phyloP scores from a whole-genome alignment of 1,284 basidiomycete species.

The Rhizoctonia solani region DNA sequence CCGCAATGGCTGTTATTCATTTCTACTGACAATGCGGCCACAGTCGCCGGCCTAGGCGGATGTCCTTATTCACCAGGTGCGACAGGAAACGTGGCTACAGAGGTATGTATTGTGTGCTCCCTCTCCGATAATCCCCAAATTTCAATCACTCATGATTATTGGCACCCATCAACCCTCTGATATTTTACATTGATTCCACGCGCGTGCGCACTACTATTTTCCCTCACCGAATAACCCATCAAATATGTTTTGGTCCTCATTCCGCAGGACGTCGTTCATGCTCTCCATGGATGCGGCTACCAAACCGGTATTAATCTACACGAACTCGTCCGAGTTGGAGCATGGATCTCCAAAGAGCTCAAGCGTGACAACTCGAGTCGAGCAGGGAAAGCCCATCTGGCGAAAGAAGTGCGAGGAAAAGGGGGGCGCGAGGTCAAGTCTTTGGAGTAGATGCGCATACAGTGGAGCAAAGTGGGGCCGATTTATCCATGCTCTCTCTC shows the following conservation, averaged over 20 bases:
- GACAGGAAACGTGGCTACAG: conserved; percentile 91
- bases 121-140: neutral
- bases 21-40: conserved; percentile 42
- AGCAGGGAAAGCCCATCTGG: conserved; percentile 77
- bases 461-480: no score
- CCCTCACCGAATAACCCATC: neutral
- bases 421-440: conserved; percentile 39
- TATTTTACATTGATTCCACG: no score
- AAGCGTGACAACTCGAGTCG: conserved; percentile 74
- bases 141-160: no score
- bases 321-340: conserved; percentile 71
- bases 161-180: no score
- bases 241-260: neutral
- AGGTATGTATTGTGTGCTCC: conserved; percentile 45
- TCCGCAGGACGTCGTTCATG: conserved; percentile 85
- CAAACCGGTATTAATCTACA: conserved; percentile 68
- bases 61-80: conserved; percentile 96
- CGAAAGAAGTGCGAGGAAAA: conserved; percentile 53
- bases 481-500: no score
- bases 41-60: conserved; percentile 87
- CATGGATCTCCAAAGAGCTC: conserved; percentile 76
- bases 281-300: conserved; percentile 73
- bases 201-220: no score
- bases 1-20: neutral
- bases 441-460: neutral